Conservation (phyloP, 257 asterid genomes). For the Nicotiana tabacum region DNA sequence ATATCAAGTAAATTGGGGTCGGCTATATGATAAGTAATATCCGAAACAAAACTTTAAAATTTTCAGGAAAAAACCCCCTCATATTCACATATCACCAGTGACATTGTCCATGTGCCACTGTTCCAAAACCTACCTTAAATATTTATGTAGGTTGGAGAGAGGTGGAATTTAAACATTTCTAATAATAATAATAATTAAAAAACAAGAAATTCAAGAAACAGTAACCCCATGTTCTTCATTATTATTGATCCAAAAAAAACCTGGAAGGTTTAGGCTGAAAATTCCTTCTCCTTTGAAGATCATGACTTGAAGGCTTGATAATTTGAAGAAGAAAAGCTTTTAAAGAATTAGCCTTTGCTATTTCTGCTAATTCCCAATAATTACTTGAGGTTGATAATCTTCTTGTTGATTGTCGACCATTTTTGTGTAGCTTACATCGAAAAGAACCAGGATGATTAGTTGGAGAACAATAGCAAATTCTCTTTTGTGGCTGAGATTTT, state of each 20-base stretch:
- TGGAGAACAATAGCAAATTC: constrained; percentile 12
- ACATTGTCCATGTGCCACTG: background rate
- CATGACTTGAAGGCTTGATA: constrained; percentile 16
- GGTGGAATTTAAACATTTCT: background rate
- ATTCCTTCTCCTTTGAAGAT: constrained; percentile 14
- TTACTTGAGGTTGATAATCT: background rate
- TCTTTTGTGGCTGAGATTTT: background rate
- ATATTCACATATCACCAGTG: background rate
- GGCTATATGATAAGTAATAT: background rate
- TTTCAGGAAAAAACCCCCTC: background rate
- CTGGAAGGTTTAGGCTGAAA: constrained; percentile 13
- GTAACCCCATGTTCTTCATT: background rate
- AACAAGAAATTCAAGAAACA: background rate
- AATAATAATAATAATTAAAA: background rate
- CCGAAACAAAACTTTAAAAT: background rate
- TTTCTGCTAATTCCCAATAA: constrained; percentile 12
- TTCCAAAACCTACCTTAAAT: background rate
- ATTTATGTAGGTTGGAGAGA: too few species aligned
- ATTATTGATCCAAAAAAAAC: constrained; percentile 1
- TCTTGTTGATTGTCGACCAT: background rate
- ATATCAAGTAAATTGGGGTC: too few species aligned
- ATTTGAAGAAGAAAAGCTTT: constrained; percentile 11
- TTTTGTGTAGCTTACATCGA: constrained; percentile 10
- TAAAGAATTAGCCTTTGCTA: constrained; percentile 9
- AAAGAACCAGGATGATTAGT: constrained; percentile 14